Evolutionary conservation across 768 basidiomycete genomes (phyloP).

Genomic region (Rhizopogon rudus): DNA sequence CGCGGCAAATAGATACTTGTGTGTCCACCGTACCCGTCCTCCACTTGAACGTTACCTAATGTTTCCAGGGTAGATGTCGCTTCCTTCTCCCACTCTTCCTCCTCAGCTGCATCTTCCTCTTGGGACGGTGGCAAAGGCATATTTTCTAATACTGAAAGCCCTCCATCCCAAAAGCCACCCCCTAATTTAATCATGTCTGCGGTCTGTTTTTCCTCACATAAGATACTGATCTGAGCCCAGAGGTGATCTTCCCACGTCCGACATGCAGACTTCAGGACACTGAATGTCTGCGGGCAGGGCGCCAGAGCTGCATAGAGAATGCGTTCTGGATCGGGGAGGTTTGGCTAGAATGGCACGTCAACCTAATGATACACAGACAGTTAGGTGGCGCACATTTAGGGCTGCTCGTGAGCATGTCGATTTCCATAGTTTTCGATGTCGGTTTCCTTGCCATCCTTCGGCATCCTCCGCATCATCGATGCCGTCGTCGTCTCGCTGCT

Average conservation of each 20-base stretch:
- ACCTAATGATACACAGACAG: background rate
- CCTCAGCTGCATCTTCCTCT: constrained; percentile 32
- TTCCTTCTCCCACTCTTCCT: constrained; percentile 64
- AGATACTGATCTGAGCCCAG: constrained; percentile 82
- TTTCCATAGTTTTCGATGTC: constrained; percentile 82
- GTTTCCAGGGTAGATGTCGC: constrained; percentile 52
- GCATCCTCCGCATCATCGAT: constrained; percentile 37
- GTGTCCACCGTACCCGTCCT: constrained; percentile 52
- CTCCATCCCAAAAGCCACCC: constrained; percentile 80
- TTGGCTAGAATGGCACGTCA: constrained; percentile 31
- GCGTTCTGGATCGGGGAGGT: constrained; percentile 70
- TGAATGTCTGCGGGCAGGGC: constrained; percentile 63
- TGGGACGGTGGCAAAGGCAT: constrained; percentile 23
- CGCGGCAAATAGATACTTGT: background rate
- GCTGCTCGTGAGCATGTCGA: constrained; percentile 76
- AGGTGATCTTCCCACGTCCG: constrained; percentile 93
- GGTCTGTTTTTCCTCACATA: constrained; percentile 78
- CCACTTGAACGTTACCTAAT: constrained; percentile 50
- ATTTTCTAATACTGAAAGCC: constrained; percentile 41
- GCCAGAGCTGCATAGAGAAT: constrained; percentile 82
- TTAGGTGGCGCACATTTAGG: constrained; percentile 48
- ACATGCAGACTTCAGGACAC: constrained; percentile 67
- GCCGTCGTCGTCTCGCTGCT: constrained; percentile 41
- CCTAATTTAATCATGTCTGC: constrained; percentile 58
- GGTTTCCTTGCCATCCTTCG: constrained; percentile 70